phyloP scores from a whole-genome alignment of 2,329 filamentous ascomycete genomes.

The Chaetoscypha palmicola region DNA sequence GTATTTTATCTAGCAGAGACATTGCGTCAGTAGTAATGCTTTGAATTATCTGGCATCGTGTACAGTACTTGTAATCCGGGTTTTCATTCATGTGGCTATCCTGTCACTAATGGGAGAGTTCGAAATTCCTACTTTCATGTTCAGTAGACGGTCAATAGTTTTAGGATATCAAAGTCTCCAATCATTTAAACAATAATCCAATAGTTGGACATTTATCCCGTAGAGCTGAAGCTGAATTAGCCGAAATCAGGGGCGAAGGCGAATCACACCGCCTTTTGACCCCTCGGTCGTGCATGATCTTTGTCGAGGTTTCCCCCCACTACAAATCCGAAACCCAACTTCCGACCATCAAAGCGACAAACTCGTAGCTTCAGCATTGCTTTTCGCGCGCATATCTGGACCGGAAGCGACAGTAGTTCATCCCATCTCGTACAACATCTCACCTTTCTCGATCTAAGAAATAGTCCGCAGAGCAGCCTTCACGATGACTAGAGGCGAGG shows the following conservation, averaged over 20 bases:
- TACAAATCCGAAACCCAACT: constrained; percentile 5
- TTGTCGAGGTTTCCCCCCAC: constrained; percentile 3
- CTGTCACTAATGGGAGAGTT: no score
- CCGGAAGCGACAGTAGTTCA: background rate
- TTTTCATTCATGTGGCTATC: no score
- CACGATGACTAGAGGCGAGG: constrained; percentile 28
- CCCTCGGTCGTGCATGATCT: no score
- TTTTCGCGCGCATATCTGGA: background rate
- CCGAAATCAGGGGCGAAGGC: constrained; percentile 2
- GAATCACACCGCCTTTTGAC: constrained; percentile 6
- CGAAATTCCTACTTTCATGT: no score
- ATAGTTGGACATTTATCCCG: no score
- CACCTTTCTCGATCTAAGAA: background rate
- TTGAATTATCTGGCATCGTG: no score
- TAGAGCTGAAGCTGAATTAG: background rate
- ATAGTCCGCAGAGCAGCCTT: background rate
- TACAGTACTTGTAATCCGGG: no score
- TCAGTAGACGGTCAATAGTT: no score
- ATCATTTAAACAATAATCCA: no score
- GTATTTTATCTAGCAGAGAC: constrained; percentile 5
- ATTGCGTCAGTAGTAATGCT: no score
- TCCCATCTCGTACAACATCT: constrained; percentile 3
- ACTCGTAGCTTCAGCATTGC: constrained; percentile 5
- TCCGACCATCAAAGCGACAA: constrained; percentile 1
- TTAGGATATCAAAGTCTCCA: no score